These are phyloP conservation scores for Trypanosoma conorhini DNA, from an alignment of 208 protist genomes.

Conservation along the genomic window DNA sequence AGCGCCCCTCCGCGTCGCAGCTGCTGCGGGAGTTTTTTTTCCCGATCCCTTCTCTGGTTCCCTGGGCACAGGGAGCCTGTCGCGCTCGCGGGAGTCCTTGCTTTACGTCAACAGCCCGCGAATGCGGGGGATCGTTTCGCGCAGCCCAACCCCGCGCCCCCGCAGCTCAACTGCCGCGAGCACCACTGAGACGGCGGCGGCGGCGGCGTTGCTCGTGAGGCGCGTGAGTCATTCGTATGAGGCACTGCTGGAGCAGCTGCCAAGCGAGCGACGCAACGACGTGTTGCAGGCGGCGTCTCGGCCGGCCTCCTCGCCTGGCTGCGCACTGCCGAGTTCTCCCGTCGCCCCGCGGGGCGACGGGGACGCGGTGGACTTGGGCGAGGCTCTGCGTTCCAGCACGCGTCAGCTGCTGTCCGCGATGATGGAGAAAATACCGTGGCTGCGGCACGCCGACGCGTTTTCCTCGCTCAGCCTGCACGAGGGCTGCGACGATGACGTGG, in stretches of 20 bases:
- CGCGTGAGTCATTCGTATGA: slow-evolving; percentile 24
- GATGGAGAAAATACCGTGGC: slow-evolving; percentile 60
- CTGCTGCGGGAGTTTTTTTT: slow-evolving; percentile 62
- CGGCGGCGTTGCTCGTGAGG: slow-evolving; percentile 12
- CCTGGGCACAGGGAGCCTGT: neutral
- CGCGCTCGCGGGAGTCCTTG: neutral
- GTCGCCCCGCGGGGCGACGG: neutral
- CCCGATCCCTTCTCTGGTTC: slow-evolving; percentile 10
- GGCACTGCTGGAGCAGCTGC: slow-evolving; percentile 13
- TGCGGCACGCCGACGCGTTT: slow-evolving; percentile 68
- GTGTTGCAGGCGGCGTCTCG: slow-evolving; percentile 22
- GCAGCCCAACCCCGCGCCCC: neutral
- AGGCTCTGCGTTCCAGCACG: slow-evolving; percentile 31
- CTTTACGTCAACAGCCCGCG: neutral
- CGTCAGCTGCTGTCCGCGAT: slow-evolving; percentile 36
- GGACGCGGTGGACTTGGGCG: slow-evolving; percentile 31
- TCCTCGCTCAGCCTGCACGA: slow-evolving; percentile 50
- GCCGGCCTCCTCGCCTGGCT: neutral
- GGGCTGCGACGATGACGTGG: slow-evolving; percentile 54
- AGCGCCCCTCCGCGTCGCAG: slow-evolving; percentile 54
- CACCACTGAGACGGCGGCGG: neutral
- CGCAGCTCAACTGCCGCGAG: neutral
- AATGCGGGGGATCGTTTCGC: neutral
- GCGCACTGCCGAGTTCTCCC: neutral
- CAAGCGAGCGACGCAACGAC: slow-evolving; percentile 18